Base-by-base conservation (phyloP, 2,329 filamentous ascomycete species). In the Cladophialophora yegresii region DNA sequence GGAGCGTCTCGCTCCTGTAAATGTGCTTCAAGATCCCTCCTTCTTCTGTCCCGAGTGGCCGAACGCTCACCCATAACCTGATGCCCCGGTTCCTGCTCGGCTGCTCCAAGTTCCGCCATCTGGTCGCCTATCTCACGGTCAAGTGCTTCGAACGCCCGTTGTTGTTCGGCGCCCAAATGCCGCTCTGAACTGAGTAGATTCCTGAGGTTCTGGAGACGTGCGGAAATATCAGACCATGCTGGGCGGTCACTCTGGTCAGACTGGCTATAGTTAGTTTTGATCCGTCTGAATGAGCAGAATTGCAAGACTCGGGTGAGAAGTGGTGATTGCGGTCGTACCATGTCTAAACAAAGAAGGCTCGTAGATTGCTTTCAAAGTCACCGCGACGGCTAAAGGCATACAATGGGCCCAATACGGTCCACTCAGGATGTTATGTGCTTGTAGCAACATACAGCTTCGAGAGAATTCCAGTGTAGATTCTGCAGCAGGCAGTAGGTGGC, bases 151-250 rank as follows among this genome's bases (percentile, higher is more conserved):
- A 78, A 63, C 7, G 77, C 78, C 62, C 74, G 74, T 57, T 71
- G 71, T 28, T 72, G 72, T 12, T 74, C 71, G 54, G 72, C 72
- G 49, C 70, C 70, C 32, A 71, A 72, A 53, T 74, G 74, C 20
- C 75, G 75, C 51, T 77, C 75, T 20, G 77, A 75, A 51, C 71
- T 73, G 33, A 80, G 69, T 43, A 80, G 64, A 53, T 76, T 73
- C 60, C 77, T 77, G 23, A 80, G 71, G 69, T 78, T 72, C 45
- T 77, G 74, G 13, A 77, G 67, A 49, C 73, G 71, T 33, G 73
- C 69, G 40, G 67, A 66, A 59, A 71, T 71, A 60, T 67, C 69
- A 30, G 69, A 69, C 64, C 72, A 60, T 30, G 61, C 58, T 7
- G 58, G 57, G 55, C 56, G 57, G 49, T 63, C 63, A 49, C 68